These are phyloP conservation scores for Arctium lappa DNA, from an alignment of 129 eudicot species.

Conservation along the genomic window DNA sequence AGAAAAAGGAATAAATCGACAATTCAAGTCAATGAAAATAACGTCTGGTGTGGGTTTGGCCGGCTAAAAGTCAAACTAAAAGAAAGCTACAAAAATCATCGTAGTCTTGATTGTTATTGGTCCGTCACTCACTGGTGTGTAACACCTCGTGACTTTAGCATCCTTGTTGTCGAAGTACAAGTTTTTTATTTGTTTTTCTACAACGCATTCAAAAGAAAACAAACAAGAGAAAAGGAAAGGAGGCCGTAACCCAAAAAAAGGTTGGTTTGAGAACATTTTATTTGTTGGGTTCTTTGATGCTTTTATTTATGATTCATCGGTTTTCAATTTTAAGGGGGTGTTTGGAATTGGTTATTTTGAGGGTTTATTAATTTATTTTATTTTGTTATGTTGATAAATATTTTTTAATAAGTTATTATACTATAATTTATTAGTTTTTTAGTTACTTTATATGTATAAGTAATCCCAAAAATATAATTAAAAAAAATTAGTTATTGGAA, in stretches of 20 bases:
- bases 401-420: no score
- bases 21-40: slow-evolving; percentile 10
- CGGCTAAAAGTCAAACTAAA: slow-evolving; percentile 7
- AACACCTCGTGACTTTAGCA: neutral
- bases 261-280: neutral
- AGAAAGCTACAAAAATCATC: neutral
- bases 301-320: neutral
- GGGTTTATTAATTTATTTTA: neutral
- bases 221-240: neutral
- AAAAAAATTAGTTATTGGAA: no score
- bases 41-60: slow-evolving; percentile 9
- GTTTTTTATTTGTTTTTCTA: neutral
- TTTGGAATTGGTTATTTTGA: no score
- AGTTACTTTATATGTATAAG: no score
- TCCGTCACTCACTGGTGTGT: neutral
- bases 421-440: no score
- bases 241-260: neutral
- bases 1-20: neutral
- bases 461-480: no score
- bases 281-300: neutral
- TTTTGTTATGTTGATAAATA: neutral
- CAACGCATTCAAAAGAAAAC: neutral
- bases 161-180: neutral
- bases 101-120: neutral
- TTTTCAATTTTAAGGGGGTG: neutral